Percentiles rank a stretch among this genome's conserved stretches.
These are phyloP conservation scores for Akanthomyces muscarius DNA, from an alignment of 2,329 filamentous ascomycete species.

Conservation along the genomic window DNA sequence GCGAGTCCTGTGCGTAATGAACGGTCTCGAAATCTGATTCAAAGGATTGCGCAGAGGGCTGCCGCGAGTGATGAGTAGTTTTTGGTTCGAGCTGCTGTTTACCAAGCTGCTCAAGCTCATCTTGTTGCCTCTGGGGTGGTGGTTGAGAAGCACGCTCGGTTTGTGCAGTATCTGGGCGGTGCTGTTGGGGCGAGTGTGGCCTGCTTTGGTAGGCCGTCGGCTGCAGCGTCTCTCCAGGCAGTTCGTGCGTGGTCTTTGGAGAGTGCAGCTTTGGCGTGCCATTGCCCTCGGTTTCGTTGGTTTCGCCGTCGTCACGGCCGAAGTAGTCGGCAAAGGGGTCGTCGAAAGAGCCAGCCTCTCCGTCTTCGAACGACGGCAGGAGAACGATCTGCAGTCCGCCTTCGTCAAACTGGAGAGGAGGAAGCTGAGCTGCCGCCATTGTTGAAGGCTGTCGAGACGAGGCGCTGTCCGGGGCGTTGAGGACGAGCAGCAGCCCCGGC, in stretches of 20 bases:
- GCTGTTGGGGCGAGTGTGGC: background rate
- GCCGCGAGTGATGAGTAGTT: background rate
- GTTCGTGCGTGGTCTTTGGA: background rate
- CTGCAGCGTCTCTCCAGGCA: background rate
- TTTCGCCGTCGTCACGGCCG: background rate
- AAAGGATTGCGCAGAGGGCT: background rate
- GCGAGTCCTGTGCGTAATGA: background rate
- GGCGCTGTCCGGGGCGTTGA: conserved; percentile 1
- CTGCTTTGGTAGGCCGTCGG: background rate
- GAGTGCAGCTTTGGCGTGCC: background rate
- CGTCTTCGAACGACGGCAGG: conserved; percentile 8
- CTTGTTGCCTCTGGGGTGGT: background rate
- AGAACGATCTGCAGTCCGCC: conserved; percentile 17
- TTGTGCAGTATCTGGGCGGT: background rate
- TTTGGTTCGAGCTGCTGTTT: background rate
- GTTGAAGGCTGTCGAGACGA: conserved; percentile 7
- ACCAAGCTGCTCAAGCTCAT: background rate
- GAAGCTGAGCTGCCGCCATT: conserved; percentile 17
- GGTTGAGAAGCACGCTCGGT: background rate
- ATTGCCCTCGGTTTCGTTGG: background rate
- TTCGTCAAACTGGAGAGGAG: conserved; percentile 18
- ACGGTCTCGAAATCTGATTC: background rate
- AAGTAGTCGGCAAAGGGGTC: conserved; percentile 12
- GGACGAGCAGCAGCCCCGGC: conserved; percentile 14
- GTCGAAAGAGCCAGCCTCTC: background rate